Evolutionary conservation across 129 eudicot genomes (phyloP), one percentile per base, ranked within the genome.

Genomic region (Escallonia rubra): DNA sequence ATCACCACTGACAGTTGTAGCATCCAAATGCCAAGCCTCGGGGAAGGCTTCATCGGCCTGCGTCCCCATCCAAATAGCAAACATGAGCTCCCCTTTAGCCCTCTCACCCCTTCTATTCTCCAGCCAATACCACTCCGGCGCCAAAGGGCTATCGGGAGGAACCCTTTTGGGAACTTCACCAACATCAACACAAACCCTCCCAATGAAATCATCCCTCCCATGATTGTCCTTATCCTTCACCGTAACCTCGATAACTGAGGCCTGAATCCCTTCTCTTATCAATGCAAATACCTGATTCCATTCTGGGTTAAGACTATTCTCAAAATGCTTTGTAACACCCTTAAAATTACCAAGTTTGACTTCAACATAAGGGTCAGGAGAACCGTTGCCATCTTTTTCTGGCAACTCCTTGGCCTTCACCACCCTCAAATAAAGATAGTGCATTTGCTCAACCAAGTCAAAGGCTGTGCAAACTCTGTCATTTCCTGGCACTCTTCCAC

Each of bases 111-210:
- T 74, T 57, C 10, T 61, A 43, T 73, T 68, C 41, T 76, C 89
- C 70, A 83, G 49, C 59, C 89, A 65, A 71, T 83, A 83, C 89
- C 89, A 83, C 42, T 83, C 77, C 3, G 85, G 89, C 2, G 89
- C 89, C 72, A 83, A 70, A 10, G 85, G 89, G 69, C 89, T 83
- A 53, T 83, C 85, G 0, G 89, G 89, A 45, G 89, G 89, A 4
- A 83, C 85, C 76, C 89, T 61, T 51, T 72, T 76, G 4, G 89
- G 89, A 15, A 80, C 70, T 66, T 83, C 89, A 70, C 10, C 43
- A n/a, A 69, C 57, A 70, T 83, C 80, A 41, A 83, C 61, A 1
- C 56, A 14, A 40, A 73, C 46, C 59, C 62, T 66, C 14, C 89
- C 89, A 16, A 83, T 70, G 46, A 70, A 77, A 74, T 77, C 77